phyloP scores from a whole-genome alignment of 2,329 filamentous ascomycete genomes.

The Monilinia polystroma region DNA sequence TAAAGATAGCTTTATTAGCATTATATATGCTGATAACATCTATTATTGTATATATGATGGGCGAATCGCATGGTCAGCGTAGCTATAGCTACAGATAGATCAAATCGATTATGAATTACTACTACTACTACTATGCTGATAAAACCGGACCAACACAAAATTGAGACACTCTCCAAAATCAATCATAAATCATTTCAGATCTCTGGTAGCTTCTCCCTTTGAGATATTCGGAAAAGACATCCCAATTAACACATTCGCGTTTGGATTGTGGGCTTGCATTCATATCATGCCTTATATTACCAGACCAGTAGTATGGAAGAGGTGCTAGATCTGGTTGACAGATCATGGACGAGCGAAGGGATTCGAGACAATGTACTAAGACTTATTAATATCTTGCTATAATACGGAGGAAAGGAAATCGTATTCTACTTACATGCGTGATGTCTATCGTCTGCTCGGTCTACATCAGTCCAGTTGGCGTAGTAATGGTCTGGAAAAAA shows the following conservation, averaged over 20 bases:
- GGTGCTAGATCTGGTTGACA: slow-evolving; percentile 22
- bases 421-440: background rate
- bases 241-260: slow-evolving; percentile 20
- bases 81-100: too few relatives aligned
- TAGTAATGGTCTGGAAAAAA: slow-evolving; percentile 18
- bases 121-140: too few relatives aligned
- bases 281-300: slow-evolving; percentile 14
- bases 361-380: slow-evolving; percentile 21
- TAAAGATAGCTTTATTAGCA: background rate
- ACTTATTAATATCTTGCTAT: background rate
- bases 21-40: background rate
- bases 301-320: slow-evolving; percentile 21
- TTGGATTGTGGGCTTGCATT: slow-evolving; percentile 18
- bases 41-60: too few relatives aligned
- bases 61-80: too few relatives aligned
- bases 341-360: slow-evolving; percentile 19
- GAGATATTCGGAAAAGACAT: slow-evolving; percentile 13
- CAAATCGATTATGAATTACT: too few relatives aligned
- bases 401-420: too few relatives aligned
- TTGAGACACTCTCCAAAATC: background rate
- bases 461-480: slow-evolving; percentile 19
- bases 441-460: slow-evolving; percentile 2
- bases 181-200: slow-evolving; percentile 17
- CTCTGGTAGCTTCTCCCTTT: slow-evolving; percentile 15
- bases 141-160: background rate